Evolutionary conservation across 192 early-diverging fungal species (phyloP), one percentile per base, ranked within the genome.

Genomic region (Nowakowskiella sp.): DNA sequence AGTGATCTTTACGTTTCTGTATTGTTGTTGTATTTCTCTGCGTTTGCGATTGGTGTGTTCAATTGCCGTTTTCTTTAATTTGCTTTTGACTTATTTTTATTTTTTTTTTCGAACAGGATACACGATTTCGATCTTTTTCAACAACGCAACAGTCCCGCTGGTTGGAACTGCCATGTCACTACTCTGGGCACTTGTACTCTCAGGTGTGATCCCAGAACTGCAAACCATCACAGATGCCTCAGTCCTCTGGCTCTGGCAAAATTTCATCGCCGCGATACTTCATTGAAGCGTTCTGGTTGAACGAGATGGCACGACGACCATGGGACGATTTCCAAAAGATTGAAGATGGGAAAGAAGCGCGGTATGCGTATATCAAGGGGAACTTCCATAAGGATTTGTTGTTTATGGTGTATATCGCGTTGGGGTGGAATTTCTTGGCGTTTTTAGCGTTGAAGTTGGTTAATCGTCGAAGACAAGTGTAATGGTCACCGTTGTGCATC

Each of bases 261-360:
- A 57, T 77, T 6, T 82, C 80, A 16, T 76, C 81, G 1, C 82
- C 78, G 13, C 62, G 82, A 22, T 83, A 73, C 62, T 68, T 70
- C 1, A 74, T 84, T 51, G 82, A 84, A 39, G 71, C 81, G 10
- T 62, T 73, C 9, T 84, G 71, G 43, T 42, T 84, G 32, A 61
- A 65, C 31, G 82, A 84, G 51, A 45, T 80, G 6, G 34, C 58
- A 10, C 62, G 71, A 3, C 31, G 64, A 34, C 36, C 36, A 13
- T 56, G 36, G 56, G 10, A 0, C n/a, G 62, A 51, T 32, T 48
- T 44, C 24, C 3, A 27, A 25, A 1, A 8, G 8, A 39, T 39
- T 7, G 32, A 29, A 39, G 9, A 13, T 49, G 50, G 50, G n/a
- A 43, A 43, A 13, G 30, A 44, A 51, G 30, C 26, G 3, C 30